These are phyloP conservation scores for Hymenochaete sp. DNA, from an alignment of 1,284 basidiomycete species.

Conservation along the genomic window DNA sequence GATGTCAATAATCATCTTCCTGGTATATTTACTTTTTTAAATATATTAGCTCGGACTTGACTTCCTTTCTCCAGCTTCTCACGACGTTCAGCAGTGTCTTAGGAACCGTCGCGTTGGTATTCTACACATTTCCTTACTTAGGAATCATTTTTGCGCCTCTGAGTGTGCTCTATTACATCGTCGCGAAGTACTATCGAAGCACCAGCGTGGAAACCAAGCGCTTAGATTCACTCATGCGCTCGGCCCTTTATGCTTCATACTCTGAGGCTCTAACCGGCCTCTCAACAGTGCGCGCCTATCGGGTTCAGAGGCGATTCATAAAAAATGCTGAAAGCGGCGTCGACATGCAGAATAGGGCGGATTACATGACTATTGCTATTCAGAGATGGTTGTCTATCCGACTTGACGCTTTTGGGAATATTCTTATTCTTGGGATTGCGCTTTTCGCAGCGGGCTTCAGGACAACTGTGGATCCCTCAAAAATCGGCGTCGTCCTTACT, in stretches of 20 bases:
- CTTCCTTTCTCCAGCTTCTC: slow-evolving; percentile 31
- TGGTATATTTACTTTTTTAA: slow-evolving; percentile 22
- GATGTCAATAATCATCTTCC: slow-evolving; percentile 32
- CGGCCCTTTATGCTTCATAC: slow-evolving; percentile 52
- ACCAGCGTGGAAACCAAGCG: slow-evolving; percentile 61
- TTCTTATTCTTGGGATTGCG: slow-evolving; percentile 66
- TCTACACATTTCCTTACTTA: slow-evolving; percentile 55
- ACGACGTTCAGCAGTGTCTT: slow-evolving; percentile 39
- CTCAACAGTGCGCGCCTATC: slow-evolving; percentile 56
- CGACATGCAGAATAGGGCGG: slow-evolving; percentile 68
- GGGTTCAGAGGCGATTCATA: slow-evolving; percentile 41
- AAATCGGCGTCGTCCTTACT: slow-evolving; percentile 54
- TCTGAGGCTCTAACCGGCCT: slow-evolving; percentile 55
- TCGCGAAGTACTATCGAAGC: slow-evolving; percentile 39
- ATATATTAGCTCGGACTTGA: neutral
- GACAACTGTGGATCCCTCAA: slow-evolving; percentile 38
- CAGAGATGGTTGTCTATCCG: slow-evolving; percentile 56
- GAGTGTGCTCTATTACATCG: slow-evolving; percentile 15
- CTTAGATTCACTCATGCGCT: slow-evolving; percentile 61
- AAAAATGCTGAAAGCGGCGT: slow-evolving; percentile 38
- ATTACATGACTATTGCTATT: slow-evolving; percentile 66
- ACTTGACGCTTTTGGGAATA: slow-evolving; percentile 60
- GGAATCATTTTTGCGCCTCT: slow-evolving; percentile 52
- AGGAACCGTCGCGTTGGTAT: slow-evolving; percentile 49
- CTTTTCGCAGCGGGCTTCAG: slow-evolving; percentile 56